Evolutionary conservation across 2,329 filamentous ascomycete genomes (phyloP).

Genomic region (Nakataea oryzae): DNA sequence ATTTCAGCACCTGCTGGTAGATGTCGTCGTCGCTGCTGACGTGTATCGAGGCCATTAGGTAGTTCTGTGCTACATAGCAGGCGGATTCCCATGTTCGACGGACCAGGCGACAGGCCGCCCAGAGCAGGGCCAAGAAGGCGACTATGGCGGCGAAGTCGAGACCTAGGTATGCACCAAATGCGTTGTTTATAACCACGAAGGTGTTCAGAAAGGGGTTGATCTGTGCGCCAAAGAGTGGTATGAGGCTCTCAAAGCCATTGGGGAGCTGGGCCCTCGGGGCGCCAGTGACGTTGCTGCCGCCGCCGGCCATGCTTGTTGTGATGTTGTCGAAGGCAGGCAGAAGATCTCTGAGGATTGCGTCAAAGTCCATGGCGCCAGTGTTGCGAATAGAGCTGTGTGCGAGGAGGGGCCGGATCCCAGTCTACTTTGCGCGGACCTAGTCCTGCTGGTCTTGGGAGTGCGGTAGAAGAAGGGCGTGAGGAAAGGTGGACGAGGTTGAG

Average conservation of each 20-base stretch:
- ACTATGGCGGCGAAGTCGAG: slow-evolving; percentile 38
- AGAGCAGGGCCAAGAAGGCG: slow-evolving; percentile 32
- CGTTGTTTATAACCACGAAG: slow-evolving; percentile 33
- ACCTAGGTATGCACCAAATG: slow-evolving; percentile 32
- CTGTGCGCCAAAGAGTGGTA: slow-evolving; percentile 30
- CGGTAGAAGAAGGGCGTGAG: neutral
- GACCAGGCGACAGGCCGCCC: slow-evolving; percentile 28
- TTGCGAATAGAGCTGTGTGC: neutral
- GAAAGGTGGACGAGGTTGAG: neutral
- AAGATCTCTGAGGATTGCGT: neutral
- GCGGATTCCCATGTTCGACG: slow-evolving; percentile 20
- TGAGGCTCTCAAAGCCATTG: slow-evolving; percentile 18
- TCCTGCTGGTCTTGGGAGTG: neutral
- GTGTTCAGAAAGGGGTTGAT: slow-evolving; percentile 27
- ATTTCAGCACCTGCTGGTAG: slow-evolving; percentile 47
- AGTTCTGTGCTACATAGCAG: slow-evolving; percentile 22
- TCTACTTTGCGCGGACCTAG: neutral
- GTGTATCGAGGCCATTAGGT: slow-evolving; percentile 41
- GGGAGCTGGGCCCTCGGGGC: slow-evolving; percentile 9
- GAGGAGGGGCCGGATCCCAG: neutral
- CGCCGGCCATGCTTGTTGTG: slow-evolving; percentile 9
- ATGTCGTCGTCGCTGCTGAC: slow-evolving; percentile 47
- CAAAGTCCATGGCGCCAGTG: neutral
- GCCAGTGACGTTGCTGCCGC: slow-evolving; percentile 8
- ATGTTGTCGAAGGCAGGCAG: neutral